Evolutionary conservation across 1,284 basidiomycete species (phyloP).

Genomic region (Tilletiaria anomala): DNA sequence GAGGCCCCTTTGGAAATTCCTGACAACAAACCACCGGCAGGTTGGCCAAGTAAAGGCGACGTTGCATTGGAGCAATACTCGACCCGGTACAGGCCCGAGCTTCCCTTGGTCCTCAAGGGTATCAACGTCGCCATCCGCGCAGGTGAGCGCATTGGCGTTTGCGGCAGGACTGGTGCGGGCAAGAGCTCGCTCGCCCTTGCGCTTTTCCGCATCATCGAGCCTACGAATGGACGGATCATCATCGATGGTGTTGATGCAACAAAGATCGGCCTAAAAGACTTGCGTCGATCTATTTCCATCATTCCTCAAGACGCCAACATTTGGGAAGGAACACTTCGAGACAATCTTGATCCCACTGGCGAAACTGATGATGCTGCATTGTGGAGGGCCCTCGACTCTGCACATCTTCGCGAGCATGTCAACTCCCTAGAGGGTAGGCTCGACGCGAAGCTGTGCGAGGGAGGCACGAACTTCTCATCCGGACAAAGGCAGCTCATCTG

Average conservation of each 20-base stretch:
- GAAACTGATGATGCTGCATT: constrained; percentile 58
- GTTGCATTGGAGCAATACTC: constrained; percentile 69
- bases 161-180: constrained; percentile 78
- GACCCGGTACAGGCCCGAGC: constrained; percentile 64
- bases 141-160: constrained; percentile 60
- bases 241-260: constrained; percentile 74
- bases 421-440: constrained; percentile 56
- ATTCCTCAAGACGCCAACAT: constrained; percentile 63
- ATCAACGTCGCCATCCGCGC: constrained; percentile 54
- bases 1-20: constrained; percentile 53
- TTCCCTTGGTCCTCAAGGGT: constrained; percentile 62
- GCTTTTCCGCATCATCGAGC: constrained; percentile 48
- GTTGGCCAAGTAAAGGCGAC: constrained; percentile 63
- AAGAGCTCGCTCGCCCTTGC: constrained; percentile 61
- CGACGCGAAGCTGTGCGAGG: constrained; percentile 63
- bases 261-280: constrained; percentile 65
- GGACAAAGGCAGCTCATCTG: constrained; percentile 54
- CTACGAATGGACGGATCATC: constrained; percentile 57
- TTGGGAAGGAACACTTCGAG: constrained; percentile 70
- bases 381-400: constrained; percentile 65
- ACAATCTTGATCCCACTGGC: constrained; percentile 65
- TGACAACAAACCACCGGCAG: constrained; percentile 27
- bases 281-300: constrained; percentile 54
- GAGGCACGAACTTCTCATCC: constrained; percentile 60
- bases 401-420: constrained; percentile 56